Conservation (phyloP, 1,284 basidiomycete genomes). For the Ceratobasidium sp. region DNA sequence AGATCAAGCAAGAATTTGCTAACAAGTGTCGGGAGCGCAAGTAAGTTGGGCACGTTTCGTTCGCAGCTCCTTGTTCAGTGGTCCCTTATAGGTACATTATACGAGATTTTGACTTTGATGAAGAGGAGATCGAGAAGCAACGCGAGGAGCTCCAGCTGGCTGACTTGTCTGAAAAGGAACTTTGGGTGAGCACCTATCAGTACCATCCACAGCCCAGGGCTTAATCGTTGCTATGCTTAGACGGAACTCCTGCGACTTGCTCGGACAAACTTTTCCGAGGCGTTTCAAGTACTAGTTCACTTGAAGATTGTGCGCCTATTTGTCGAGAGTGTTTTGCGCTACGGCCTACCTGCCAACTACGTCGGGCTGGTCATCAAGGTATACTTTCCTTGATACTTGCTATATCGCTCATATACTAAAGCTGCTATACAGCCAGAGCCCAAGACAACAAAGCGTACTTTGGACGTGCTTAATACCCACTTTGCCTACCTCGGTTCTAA, state of each 20-base stretch:
- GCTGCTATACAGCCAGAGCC: conserved; percentile 75
- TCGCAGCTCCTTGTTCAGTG: not conserved
- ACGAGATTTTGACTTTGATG: conserved; percentile 94
- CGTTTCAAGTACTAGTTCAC: conserved; percentile 94
- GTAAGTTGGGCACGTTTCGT: conserved; percentile 57
- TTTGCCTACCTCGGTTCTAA: conserved; percentile 83
- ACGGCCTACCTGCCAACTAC: conserved; percentile 95
- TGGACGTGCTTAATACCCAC: conserved; percentile 77
- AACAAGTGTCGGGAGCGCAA: conserved; percentile 97
- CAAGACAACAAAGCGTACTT: conserved; percentile 83
- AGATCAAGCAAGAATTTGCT: conserved; percentile 90
- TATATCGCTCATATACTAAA: not conserved
- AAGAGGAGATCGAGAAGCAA: conserved; percentile 85
- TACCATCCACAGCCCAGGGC: not conserved
- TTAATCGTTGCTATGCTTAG: conserved; percentile 57
- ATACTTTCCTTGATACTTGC: conserved; percentile 46
- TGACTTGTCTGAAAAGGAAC: conserved; percentile 91
- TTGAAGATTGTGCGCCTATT: conserved; percentile 92
- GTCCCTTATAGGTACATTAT: conserved; percentile 75
- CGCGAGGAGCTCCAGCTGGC: conserved; percentile 83
- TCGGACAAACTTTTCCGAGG: conserved; percentile 96
- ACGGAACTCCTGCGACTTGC: conserved; percentile 93
- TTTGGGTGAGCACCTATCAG: conserved; percentile 77
- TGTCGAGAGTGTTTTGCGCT: conserved; percentile 94
- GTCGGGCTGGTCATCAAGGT: conserved; percentile 85